Evolutionary conservation across 2,329 filamentous ascomycete species (phyloP), one percentile per base, ranked within the genome.

Genomic region (Xylaria sp.): DNA sequence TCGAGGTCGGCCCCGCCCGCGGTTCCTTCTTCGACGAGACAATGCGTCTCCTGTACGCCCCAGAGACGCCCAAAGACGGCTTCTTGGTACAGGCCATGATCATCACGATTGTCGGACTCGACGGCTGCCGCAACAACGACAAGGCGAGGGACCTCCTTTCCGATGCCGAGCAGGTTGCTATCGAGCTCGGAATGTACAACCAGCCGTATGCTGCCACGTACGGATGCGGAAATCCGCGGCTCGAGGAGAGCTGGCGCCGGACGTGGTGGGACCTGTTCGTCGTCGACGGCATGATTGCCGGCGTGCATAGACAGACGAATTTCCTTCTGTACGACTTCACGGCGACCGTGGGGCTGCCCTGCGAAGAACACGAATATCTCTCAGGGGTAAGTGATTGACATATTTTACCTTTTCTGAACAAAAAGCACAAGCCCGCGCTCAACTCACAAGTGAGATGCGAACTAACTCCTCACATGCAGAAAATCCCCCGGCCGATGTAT

Each of bases 201-300:
- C 84, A 87, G 56, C 84, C 86, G 0, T 97, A 89, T 77, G 90
- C 93, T 0, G 80, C 84, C 0, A 79, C 85, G 5, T 83, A 93
- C 73, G 90, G 91, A 18, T 83, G 85, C 32, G 88, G 88, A 5
- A 87, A 91, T 67, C 84, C 88, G 0, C 83, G 93, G 1, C 77
- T 94, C 3, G 92, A 95, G 76, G 94, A 97, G 79, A 93, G 91
- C 77, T 91, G 93, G 87, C 87, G 93, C 20, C 86, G 94, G 66
- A 97, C 94, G 1, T 97, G 94, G 94, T 97, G 94, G 94, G 93
- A 89, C 69, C 77, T 89, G 4, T 95, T 91, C 76, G 86, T 93
- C n/a, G 87, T 93, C 15, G 93, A 97, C 77, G 93, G 91, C 63
- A 91, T 97, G 86, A 86, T 97, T 72, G 92, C 93, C 5, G 93